Base-by-base conservation (phyloP, 2,329 filamentous ascomycete genomes). In the Aureobasidium sp. region DNA sequence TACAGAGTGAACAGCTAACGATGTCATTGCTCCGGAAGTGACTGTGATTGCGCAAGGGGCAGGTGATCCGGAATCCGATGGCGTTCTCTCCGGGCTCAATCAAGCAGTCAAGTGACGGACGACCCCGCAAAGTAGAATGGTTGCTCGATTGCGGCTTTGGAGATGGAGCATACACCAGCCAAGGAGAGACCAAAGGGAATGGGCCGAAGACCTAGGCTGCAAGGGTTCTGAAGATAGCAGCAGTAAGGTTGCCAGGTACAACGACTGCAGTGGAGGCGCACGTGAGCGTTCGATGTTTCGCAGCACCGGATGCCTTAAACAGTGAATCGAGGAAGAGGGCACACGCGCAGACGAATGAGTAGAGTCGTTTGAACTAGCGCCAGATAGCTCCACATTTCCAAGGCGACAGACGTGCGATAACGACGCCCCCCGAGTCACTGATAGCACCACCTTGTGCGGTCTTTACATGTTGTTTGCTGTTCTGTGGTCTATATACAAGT, bases 201-300 rank as follows among this genome's bases (percentile, higher is more conserved):
- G 42, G 32, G 42, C 54, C 54, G 15, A 34, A 58, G 25, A 48
- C 16, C 30, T 25, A 57, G 16, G 39, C 39, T 34, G 53, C 29
- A 36, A 42, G 48, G 53, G 45, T 8, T 30, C 16, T 47, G 37
- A 10, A 58, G 54, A 58, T 58, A 44, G 54, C 54, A 34, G 54
- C 54, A 29, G 32, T 25, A 55, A 10, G 54, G 54, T 47, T 37
- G 54, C 54, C 39, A 48, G 54, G 37, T 58, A 32, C 42, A 48
- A 58, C 54, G 54, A 32, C 29, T 15, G 21, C 42, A 48, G 30
- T 58, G 21, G 54, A 48, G 37, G 54, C 54, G 54, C 54, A 58
- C 54, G 54, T 58, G 54, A 58, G 42, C 54, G 54, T 58, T 58
- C 54, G 42, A 58, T 48, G 54, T 58, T 48, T 58, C 54, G 42